Percentiles rank a stretch among this genome's conserved stretches.
Evolutionary conservation across 2,329 filamentous ascomycete species (phyloP).

Genomic region (Colletotrichum lindemuthianum): DNA sequence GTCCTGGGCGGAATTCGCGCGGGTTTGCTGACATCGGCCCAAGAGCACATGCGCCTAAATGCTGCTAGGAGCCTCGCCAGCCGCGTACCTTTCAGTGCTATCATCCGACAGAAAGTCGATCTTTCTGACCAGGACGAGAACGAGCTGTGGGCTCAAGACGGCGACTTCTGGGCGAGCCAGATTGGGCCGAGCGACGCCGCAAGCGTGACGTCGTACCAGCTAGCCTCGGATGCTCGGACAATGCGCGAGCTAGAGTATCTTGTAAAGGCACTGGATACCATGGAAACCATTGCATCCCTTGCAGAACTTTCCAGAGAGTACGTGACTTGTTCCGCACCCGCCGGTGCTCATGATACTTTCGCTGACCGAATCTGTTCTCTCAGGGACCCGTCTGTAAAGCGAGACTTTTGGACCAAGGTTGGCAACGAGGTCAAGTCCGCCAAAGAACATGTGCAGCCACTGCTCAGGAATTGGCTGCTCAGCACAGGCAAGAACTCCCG

Average conservation of each 20-base stretch:
- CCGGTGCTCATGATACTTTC: background rate
- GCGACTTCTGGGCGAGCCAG: slow-evolving; percentile 51
- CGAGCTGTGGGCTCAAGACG: slow-evolving; percentile 49
- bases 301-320: slow-evolving; percentile 64
- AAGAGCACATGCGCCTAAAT: slow-evolving; percentile 61
- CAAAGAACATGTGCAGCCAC: slow-evolving; percentile 66
- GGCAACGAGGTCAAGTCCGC: slow-evolving; percentile 63
- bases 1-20: background rate
- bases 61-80: slow-evolving; percentile 65
- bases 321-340: slow-evolving; percentile 40
- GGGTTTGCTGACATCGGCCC: slow-evolving; percentile 32
- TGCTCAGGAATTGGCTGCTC: slow-evolving; percentile 74
- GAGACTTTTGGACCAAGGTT: slow-evolving; percentile 65
- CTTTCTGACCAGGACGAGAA: slow-evolving; percentile 50
- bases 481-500: slow-evolving; percentile 60
- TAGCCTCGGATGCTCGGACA: slow-evolving; percentile 66
- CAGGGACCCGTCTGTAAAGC: slow-evolving; percentile 48
- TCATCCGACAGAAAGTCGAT: slow-evolving; percentile 55
- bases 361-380: slow-evolving; percentile 40
- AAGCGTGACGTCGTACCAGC: slow-evolving; percentile 51
- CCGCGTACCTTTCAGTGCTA: slow-evolving; percentile 59
- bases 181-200: slow-evolving; percentile 48
- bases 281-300: slow-evolving; percentile 73
- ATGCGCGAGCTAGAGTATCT: slow-evolving; percentile 77
- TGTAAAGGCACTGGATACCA: slow-evolving; percentile 70